phyloP scores from a whole-genome alignment of 2,329 filamentous ascomycete genomes.

The Epichloe uncinata region DNA sequence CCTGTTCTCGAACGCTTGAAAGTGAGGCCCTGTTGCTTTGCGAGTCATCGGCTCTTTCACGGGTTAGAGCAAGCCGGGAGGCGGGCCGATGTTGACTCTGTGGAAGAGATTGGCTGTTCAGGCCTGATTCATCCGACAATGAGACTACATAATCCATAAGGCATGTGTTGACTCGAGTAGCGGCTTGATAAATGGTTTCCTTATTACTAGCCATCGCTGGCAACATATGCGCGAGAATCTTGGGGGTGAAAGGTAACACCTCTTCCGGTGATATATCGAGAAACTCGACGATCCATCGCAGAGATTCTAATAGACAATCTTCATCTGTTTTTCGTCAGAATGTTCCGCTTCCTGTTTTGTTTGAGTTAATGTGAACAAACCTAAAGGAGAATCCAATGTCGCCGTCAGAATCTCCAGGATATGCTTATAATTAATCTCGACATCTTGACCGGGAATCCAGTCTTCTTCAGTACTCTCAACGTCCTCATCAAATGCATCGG shows the following conservation, averaged over 20 bases:
- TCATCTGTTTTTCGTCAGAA: slow-evolving; percentile 46
- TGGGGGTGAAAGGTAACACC: slow-evolving; percentile 86
- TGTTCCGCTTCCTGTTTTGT: background rate
- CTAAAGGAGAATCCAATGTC: slow-evolving; percentile 74
- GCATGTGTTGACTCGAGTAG: slow-evolving; percentile 76
- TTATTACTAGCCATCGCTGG: slow-evolving; percentile 89
- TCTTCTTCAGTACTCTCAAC: slow-evolving; percentile 67
- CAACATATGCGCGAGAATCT: slow-evolving; percentile 79
- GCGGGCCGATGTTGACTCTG: slow-evolving; percentile 17
- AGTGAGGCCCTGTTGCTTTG: slow-evolving; percentile 37
- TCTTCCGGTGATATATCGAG: slow-evolving; percentile 96
- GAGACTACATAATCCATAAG: slow-evolving; percentile 92
- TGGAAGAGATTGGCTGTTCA: slow-evolving; percentile 12
- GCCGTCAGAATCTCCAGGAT: slow-evolving; percentile 86
- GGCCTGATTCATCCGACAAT: slow-evolving; percentile 54
- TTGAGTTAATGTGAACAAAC: slow-evolving; percentile 29
- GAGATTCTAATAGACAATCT: slow-evolving; percentile 77
- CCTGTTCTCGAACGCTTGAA: slow-evolving; percentile 40
- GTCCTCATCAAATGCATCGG: slow-evolving; percentile 42
- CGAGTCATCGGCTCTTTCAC: slow-evolving; percentile 32
- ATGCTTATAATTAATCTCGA: slow-evolving; percentile 82
- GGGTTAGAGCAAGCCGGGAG: slow-evolving; percentile 30
- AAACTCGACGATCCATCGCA: slow-evolving; percentile 93
- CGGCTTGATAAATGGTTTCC: slow-evolving; percentile 78
- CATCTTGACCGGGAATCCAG: slow-evolving; percentile 95